Evolutionary conservation across 1,139 yeast species (phyloP).

Genomic region (Nadsonia starkeyi-henricii): DNA sequence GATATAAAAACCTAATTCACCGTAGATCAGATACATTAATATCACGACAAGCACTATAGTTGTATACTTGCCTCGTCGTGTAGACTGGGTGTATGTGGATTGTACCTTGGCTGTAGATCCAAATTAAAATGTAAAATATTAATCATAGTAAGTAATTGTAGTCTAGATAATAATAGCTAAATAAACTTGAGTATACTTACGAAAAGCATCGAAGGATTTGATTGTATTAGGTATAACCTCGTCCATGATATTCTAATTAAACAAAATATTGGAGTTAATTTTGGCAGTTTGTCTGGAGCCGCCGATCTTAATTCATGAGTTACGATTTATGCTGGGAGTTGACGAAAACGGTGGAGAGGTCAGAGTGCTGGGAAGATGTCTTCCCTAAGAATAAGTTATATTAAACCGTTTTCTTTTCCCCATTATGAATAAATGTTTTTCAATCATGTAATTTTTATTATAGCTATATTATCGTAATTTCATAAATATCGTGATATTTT

Average conservation of each 20-base stretch:
- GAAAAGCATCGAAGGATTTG: not conserved
- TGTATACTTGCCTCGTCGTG: constrained; percentile 66
- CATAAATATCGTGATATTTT: not conserved
- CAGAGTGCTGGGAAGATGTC: too few relatives aligned
- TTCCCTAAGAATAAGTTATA: too few relatives aligned
- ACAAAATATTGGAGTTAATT: too few relatives aligned
- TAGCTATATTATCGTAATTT: too few relatives aligned
- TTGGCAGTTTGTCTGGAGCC: not conserved
- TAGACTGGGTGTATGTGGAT: constrained; percentile 58
- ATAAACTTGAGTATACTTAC: not conserved
- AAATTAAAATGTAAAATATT: too few relatives aligned
- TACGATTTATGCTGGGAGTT: not conserved
- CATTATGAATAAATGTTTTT: too few relatives aligned
- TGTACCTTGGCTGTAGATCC: constrained; percentile 47
- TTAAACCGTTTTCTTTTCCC: too few relatives aligned
- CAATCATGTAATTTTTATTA: too few relatives aligned
- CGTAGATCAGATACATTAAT: constrained; percentile 60
- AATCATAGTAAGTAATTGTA: too few relatives aligned
- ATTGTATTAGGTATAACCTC: not conserved
- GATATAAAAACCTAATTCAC: constrained; percentile 73
- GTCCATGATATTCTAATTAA: not conserved
- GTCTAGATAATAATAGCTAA: too few relatives aligned
- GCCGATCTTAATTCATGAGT: too few relatives aligned
- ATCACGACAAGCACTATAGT: constrained; percentile 49
- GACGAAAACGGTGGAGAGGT: not conserved